Conservation (phyloP, 2,329 filamentous ascomycete genomes). For the Raffaelea albimanens region DNA sequence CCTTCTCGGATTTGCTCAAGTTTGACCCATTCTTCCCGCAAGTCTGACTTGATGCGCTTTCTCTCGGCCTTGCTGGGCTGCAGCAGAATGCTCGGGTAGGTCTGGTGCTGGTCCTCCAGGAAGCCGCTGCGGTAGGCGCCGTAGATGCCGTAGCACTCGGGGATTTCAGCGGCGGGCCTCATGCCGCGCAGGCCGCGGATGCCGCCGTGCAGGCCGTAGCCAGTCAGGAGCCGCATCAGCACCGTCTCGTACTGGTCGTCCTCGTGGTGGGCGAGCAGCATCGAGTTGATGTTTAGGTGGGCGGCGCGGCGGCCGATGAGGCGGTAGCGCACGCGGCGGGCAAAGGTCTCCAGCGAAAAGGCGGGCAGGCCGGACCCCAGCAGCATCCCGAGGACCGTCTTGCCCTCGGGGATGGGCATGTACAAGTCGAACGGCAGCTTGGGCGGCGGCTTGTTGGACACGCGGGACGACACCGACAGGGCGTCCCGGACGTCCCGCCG, state of each 20-base stretch:
- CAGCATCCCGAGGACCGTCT: slow-evolving; percentile 13
- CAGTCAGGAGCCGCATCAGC: slow-evolving; percentile 63
- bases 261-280: slow-evolving; percentile 77
- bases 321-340: slow-evolving; percentile 66
- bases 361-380: too few species aligned
- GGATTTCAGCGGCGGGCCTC: slow-evolving; percentile 55
- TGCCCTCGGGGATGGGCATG: background rate
- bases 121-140: slow-evolving; percentile 60
- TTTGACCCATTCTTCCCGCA: slow-evolving; percentile 18
- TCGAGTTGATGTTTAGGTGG: slow-evolving; percentile 37
- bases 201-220: slow-evolving; percentile 57
- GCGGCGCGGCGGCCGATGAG: slow-evolving; percentile 54
- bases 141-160: slow-evolving; percentile 70
- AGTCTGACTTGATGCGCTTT: slow-evolving; percentile 14
- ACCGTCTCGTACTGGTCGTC: slow-evolving; percentile 91
- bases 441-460: too few species aligned
- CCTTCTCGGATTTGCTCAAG: slow-evolving; percentile 5
- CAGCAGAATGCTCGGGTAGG: slow-evolving; percentile 28
- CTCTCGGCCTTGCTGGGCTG: slow-evolving; percentile 16
- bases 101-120: slow-evolving; percentile 32
- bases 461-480: background rate
- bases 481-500: slow-evolving; percentile 35
- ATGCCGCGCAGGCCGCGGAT: slow-evolving; percentile 67
- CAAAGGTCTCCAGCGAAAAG: slow-evolving; percentile 72
- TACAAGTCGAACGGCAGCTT: too few species aligned